These are phyloP conservation scores for Colletotrichum somersetense DNA, from an alignment of 2,329 filamentous ascomycete species.

Conservation along the genomic window DNA sequence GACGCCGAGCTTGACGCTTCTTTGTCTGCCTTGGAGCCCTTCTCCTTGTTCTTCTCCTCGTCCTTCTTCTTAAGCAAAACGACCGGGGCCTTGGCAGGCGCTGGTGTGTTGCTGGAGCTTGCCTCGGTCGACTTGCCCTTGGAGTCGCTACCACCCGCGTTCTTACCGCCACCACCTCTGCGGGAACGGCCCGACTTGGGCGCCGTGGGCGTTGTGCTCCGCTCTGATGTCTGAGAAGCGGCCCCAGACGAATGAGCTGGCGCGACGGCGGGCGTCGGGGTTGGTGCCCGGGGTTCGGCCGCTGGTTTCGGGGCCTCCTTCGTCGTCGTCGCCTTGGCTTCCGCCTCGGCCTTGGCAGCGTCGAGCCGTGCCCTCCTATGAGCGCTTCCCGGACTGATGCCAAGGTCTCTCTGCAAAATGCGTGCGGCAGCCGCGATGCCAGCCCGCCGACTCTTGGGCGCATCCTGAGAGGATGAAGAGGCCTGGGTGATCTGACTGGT, in stretches of 20 bases:
- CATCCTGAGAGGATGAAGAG: conserved; percentile 50
- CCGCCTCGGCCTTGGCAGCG: conserved; percentile 67
- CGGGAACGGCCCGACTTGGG: conserved; percentile 42
- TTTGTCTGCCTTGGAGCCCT: conserved; percentile 33
- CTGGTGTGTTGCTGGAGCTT: conserved; percentile 46
- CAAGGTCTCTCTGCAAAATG: conserved; percentile 75
- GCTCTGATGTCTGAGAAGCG: conserved; percentile 30
- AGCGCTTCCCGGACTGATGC: conserved; percentile 72
- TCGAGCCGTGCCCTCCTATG: conserved; percentile 72
- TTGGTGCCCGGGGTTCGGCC: conserved; percentile 43
- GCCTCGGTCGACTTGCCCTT: conserved; percentile 55
- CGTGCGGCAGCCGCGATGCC: conserved; percentile 74
- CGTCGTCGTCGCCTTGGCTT: conserved; percentile 53
- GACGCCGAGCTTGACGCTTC: conserved; percentile 38
- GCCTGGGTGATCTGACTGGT: conserved; percentile 56
- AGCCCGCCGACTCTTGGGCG: conserved; percentile 68
- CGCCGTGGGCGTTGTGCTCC: conserved; percentile 31
- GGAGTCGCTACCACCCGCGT: conserved; percentile 48
- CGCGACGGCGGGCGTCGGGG: conserved; percentile 38
- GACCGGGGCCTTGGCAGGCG: conserved; percentile 51
- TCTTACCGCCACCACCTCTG: conserved; percentile 53
- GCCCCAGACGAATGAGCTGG: conserved; percentile 29
- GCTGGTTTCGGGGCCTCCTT: conserved; percentile 49
- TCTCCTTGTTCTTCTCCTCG: conserved; percentile 44
- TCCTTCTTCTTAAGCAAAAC: conserved; percentile 58